These are phyloP conservation scores for Colletotrichum liriopes DNA, from an alignment of 2,329 filamentous ascomycete genomes.

Conservation along the genomic window DNA sequence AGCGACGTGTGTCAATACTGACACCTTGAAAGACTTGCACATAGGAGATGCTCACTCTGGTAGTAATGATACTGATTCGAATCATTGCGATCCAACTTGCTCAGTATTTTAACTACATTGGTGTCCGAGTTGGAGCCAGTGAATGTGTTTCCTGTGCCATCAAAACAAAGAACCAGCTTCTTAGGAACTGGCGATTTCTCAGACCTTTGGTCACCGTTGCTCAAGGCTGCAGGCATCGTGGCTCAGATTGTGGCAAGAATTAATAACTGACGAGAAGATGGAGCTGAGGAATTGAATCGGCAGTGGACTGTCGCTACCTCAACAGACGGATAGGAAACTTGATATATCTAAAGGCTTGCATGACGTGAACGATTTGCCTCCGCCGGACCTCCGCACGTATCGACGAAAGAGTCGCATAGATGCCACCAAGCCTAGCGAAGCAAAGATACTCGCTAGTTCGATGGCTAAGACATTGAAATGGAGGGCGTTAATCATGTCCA, in stretches of 20 bases:
- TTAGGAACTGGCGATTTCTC: constrained; percentile 44
- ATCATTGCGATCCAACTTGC: constrained; percentile 61
- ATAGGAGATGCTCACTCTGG: constrained; percentile 55
- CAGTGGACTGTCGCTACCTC: not conserved
- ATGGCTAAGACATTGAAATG: not conserved
- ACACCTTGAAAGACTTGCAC: not conserved
- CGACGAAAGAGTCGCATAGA: not conserved
- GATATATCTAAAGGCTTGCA: not conserved
- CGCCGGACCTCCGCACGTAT: no score
- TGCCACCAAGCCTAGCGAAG: no score
- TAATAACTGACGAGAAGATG: not conserved
- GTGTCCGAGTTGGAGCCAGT: constrained; percentile 64
- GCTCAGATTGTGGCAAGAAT: not conserved
- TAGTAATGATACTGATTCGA: constrained; percentile 65
- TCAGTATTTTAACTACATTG: constrained; percentile 68
- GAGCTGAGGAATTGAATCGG: not conserved
- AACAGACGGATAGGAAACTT: no score
- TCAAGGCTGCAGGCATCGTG: not conserved
- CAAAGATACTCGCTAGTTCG: not conserved
- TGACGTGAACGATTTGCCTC: not conserved
- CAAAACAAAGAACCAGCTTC: constrained; percentile 65
- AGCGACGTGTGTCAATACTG: not conserved
- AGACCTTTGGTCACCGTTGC: not conserved
- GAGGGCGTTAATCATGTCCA: not conserved
- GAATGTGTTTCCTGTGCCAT: constrained; percentile 65